Evolutionary conservation across 768 basidiomycete genomes (phyloP), one percentile per base, ranked within the genome.

Genomic region (Trametes elegans): DNA sequence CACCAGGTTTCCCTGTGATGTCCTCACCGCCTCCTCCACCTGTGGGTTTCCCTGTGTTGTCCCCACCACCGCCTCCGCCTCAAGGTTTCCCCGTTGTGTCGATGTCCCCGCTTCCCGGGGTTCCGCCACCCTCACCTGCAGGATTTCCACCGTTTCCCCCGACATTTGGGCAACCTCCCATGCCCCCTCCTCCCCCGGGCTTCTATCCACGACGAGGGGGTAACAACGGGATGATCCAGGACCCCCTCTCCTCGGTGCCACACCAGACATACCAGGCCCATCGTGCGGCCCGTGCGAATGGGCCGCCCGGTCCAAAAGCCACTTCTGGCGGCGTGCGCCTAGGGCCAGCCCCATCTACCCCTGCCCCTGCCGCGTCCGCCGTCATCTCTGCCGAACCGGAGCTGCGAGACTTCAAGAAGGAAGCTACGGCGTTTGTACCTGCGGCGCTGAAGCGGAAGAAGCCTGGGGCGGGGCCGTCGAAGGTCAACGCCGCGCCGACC

Each of bases 341-440:
- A 14, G 38, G 74, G 21, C 66, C 63, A 23, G 59, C 70, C 13
- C 66, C 64, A 11, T 59, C 70, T 14, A 44, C 60, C 2, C 55
- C 71, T 8, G 70, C 76, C 9, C 73, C 70, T 39, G 57, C 76
- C 14, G 76, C 75, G 1, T 73, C 80, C 7, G 92, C 90, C 1
- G 88, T 82, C 2, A 85, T 98, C 47, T 86, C 82, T 19, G 93
- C 94, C 2, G 92, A 77, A 40, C 93, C 97, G 4, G 79, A 93
- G 66, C 71, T 99, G 46, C 88, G 96, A 13, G 93, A 99, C 71
- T 76, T 98, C 57, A 93, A 94, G 74, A 94, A 93, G 70, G 97
- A 99, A 69, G 88, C 90, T 8, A 96, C 93, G 0, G 84, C 90
- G 0, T 98, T 99, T 64, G 83, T 98, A 4, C 97, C 97, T 3